Conservation (phyloP, 1,284 basidiomycete genomes). For the Trichosporon faecale region DNA sequence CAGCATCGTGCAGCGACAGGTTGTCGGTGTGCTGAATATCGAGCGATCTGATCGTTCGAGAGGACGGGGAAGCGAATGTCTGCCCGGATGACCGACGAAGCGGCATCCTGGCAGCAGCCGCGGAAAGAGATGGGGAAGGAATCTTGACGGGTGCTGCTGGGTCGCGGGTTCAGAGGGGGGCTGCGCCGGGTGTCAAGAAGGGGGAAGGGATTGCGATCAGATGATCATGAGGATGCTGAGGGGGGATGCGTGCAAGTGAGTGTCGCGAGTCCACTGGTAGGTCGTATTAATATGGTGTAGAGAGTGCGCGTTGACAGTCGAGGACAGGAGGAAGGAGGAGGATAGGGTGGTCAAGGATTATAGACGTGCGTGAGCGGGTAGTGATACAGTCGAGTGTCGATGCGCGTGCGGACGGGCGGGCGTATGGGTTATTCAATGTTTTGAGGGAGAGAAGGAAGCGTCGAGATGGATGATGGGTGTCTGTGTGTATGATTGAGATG, state of each 20-base stretch:
- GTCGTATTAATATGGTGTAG: background rate
- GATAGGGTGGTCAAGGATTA: background rate
- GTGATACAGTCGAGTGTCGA: background rate
- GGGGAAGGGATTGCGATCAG: background rate
- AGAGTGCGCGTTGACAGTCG: background rate
- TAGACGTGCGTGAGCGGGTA: background rate
- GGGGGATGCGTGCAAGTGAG: background rate
- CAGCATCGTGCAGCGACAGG: slow-evolving; percentile 22
- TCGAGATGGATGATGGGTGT: slow-evolving; percentile 3
- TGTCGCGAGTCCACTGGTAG: slow-evolving; percentile 4
- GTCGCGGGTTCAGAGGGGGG: slow-evolving; percentile 6
- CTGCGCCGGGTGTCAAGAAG: background rate
- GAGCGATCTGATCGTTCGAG: slow-evolving; percentile 21
- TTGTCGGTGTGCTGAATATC: slow-evolving; percentile 28
- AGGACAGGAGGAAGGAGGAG: background rate
- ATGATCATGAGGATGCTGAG: slow-evolving; percentile 1
- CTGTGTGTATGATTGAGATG: background rate
- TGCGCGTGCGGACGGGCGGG: background rate
- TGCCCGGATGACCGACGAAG: slow-evolving; percentile 28
- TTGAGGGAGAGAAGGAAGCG: background rate
- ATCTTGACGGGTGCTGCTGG: slow-evolving; percentile 11
- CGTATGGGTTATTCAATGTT: background rate
- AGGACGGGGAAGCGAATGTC: slow-evolving; percentile 23
- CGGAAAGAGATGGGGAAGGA: slow-evolving; percentile 10
- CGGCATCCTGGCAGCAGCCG: slow-evolving; percentile 23